A percentile compares a stretch with the other conserved stretches of the same genome.
Evolutionary conservation across 495 filamentous ascomycete species (phyloP).

Genomic region (Penicillium simplicissimum): DNA sequence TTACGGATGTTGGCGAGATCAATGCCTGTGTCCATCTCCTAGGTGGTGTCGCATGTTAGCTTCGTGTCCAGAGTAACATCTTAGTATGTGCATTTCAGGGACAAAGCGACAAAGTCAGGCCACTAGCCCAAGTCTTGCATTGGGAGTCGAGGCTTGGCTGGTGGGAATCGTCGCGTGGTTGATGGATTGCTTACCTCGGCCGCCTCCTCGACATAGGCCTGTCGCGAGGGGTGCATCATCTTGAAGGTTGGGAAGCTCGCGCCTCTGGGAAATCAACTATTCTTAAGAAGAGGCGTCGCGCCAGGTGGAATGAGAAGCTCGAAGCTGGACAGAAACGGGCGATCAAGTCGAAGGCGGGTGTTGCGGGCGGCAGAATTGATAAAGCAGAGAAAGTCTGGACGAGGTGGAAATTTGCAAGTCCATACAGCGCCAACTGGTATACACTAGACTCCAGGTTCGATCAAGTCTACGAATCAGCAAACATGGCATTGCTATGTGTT

Average conservation of each 20-base stretch:
- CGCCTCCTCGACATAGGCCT: conserved; percentile 94
- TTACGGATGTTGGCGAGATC: conserved; percentile 78
- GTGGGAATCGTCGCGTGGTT: neutral
- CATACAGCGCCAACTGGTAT: neutral
- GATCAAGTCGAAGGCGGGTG: conserved; percentile 10
- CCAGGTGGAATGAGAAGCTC: neutral
- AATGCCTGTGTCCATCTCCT: conserved; percentile 69
- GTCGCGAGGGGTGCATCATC: conserved; percentile 87
- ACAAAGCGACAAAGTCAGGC: neutral
- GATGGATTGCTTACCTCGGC: conserved; percentile 62
- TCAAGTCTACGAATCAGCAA: neutral
- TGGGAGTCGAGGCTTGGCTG: neutral
- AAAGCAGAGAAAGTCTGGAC: conserved; percentile 4
- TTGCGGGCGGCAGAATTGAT: conserved; percentile 30
- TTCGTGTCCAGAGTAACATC: neutral
- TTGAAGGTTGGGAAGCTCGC: conserved; percentile 29
- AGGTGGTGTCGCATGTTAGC: conserved; percentile 7
- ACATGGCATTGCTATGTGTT: too few species aligned
- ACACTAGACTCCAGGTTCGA: neutral
- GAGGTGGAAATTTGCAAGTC: conserved; percentile 2
- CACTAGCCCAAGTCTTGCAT: neutral
- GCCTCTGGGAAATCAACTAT: conserved; percentile 1
- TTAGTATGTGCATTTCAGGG: too few species aligned
- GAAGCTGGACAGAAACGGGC: conserved; percentile 7
- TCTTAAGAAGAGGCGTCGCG: neutral